Evolutionary conservation across 78 protist genomes (phyloP).

Genomic region (Corallochytrium limacisporum): DNA sequence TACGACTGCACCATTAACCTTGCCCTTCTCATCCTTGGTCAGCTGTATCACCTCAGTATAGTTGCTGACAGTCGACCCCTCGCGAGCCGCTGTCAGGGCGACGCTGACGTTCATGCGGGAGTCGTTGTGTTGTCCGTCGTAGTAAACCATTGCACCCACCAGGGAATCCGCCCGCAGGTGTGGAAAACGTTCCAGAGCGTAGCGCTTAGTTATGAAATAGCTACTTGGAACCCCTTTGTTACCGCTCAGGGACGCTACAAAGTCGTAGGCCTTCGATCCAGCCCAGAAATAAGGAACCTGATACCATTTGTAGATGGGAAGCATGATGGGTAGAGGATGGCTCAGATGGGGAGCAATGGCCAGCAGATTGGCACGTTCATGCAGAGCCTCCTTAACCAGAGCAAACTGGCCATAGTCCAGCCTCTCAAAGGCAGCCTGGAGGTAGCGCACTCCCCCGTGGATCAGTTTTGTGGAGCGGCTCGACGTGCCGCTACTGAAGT

Average conservation of each 20-base stretch:
- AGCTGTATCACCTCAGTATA: constrained; percentile 40
- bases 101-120: constrained; percentile 62
- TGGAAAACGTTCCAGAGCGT: constrained; percentile 43
- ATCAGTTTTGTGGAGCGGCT: constrained; percentile 74
- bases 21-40: not conserved
- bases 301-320: constrained; percentile 55
- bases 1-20: constrained; percentile 50
- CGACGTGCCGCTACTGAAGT: constrained; percentile 76
- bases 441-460: constrained; percentile 86
- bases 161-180: constrained; percentile 17
- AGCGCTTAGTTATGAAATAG: constrained; percentile 9
- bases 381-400: constrained; percentile 63
- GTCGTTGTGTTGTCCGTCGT: constrained; percentile 79
- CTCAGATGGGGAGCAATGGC: constrained; percentile 73
- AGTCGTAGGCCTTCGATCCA: constrained; percentile 66
- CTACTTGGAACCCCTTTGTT: not conserved
- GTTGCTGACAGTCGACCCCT: constrained; percentile 69
- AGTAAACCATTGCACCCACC: constrained; percentile 48
- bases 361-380: constrained; percentile 50
- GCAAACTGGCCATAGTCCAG: constrained; percentile 33
- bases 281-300: constrained; percentile 53
- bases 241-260: constrained; percentile 62
- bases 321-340: constrained; percentile 60
- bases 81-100: constrained; percentile 70
- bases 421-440: constrained; percentile 54